These are phyloP conservation scores for Sonneratia alba DNA, from an alignment of 345 rosid genomes.

Conservation along the genomic window DNA sequence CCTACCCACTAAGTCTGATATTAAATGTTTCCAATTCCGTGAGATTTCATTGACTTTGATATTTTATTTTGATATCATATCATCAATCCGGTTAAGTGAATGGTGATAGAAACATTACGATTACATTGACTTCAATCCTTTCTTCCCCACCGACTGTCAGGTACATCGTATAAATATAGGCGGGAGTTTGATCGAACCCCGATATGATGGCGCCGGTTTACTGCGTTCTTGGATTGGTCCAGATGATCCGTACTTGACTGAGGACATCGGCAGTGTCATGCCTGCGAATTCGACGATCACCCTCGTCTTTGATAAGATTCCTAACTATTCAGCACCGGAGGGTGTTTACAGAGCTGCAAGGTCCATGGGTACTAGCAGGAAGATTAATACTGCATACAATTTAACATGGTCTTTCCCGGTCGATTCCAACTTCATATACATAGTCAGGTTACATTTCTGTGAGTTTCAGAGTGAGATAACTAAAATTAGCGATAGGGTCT, in stretches of 20 bases:
- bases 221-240: slow-evolving; percentile 24
- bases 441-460: slow-evolving; percentile 39
- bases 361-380: slow-evolving; percentile 15
- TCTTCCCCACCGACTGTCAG: neutral
- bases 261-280: neutral
- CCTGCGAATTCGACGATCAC: neutral
- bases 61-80: too few relatives aligned
- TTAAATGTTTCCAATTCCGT: too few relatives aligned
- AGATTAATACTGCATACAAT: slow-evolving; percentile 13
- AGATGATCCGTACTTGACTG: slow-evolving; percentile 11
- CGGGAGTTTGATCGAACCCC: slow-evolving; percentile 9
- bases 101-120: too few relatives aligned
- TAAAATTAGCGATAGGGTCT: neutral
- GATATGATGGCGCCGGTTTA: slow-evolving; percentile 16
- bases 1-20: too few relatives aligned
- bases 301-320: slow-evolving; percentile 6
- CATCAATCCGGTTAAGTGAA: too few relatives aligned
- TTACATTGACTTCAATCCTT: neutral
- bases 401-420: slow-evolving; percentile 30
- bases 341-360: slow-evolving; percentile 18
- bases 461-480: slow-evolving; percentile 13
- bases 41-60: too few relatives aligned
- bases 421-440: slow-evolving; percentile 23
- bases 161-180: slow-evolving; percentile 27
- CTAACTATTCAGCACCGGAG: slow-evolving; percentile 21